These are phyloP conservation scores for Ophiostoma angusticollis DNA, from an alignment of 2,329 filamentous ascomycete genomes.

Conservation along the genomic window DNA sequence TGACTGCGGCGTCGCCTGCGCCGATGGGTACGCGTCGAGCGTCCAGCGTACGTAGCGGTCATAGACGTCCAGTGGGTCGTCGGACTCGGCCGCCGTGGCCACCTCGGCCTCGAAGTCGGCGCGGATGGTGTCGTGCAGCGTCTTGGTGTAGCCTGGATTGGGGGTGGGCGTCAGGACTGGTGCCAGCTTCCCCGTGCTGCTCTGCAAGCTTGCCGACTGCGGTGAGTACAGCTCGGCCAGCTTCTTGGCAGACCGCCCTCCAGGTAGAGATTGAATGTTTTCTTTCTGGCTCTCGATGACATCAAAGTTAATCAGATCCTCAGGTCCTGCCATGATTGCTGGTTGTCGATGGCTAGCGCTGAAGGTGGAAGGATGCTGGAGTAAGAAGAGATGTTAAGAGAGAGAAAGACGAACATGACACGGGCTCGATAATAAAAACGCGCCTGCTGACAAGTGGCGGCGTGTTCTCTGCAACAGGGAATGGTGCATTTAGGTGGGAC, in stretches of 20 bases:
- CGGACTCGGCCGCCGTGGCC: constrained; percentile 64
- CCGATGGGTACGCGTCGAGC: constrained; percentile 83
- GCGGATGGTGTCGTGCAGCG: constrained; percentile 65
- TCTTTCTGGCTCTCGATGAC: constrained; percentile 95
- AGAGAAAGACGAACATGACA: neutral
- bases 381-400: neutral
- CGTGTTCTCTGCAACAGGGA: no score
- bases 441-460: no score
- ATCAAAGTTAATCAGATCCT: constrained; percentile 62
- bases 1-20: constrained; percentile 84
- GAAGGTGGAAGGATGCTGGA: neutral
- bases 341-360: neutral
- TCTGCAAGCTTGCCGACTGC: constrained; percentile 33
- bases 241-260: constrained; percentile 76
- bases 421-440: constrained; percentile 3
- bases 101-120: constrained; percentile 81
- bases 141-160: constrained; percentile 56
- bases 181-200: constrained; percentile 36
- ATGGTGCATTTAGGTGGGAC: no score
- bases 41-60: constrained; percentile 98
- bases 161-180: constrained; percentile 31
- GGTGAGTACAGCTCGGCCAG: constrained; percentile 72
- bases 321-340: constrained; percentile 15
- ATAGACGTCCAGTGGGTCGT: constrained; percentile 90
- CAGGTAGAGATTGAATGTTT: constrained; percentile 88